Base-by-base conservation (phyloP, 2,329 filamentous ascomycete genomes). In the Conoideocrella luteorostrata region DNA sequence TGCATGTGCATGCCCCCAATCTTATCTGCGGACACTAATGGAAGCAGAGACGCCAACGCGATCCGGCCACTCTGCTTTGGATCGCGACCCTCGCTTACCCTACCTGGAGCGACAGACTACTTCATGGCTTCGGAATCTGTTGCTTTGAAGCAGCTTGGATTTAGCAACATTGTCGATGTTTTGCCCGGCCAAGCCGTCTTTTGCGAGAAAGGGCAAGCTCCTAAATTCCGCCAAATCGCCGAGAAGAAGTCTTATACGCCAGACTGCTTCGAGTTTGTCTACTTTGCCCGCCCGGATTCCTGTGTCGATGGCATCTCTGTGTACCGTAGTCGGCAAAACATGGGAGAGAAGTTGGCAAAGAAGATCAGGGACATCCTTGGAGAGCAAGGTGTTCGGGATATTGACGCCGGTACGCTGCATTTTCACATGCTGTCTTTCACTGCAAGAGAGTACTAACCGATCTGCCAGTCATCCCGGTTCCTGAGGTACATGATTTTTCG, bases 121-220 rank as follows among this genome's bases (percentile, higher is more conserved):
- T 88, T 95, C 77, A 79, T 95, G 71, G 88, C 88, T 1, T 95
- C 88, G 0, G 89, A 95, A 65, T 91, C 85, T 7, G 82, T 95
- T 39, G 89, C 88, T 7, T 70, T 95, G 37, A 77, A 77, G 36
- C 88, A 94, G 61, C 81, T 91, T 39, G 88, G 88, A 13, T 95
- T 93, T 68, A 71, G 65, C 28, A 73, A 88, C 57, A 83, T 94
- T 54, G 66, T 75, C 30, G 86, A 95, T 57, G 86, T 95, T 50
- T 67, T 83, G 43, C 88, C 89, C 0, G 89, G 90, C 18, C 78
- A 95, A 66, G 88, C 88, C 3, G 87, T 94, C 49, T 88, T 94
- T 57, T 82, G 94, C 50, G 73, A 84, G 56, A 94, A 94, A 67
- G 87, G 87, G 32, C 73, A 77, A 39, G 70, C 73, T 43, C 87